These are phyloP conservation scores for Irpex rosettiformis DNA, from an alignment of 1,284 basidiomycete genomes.

Conservation along the genomic window DNA sequence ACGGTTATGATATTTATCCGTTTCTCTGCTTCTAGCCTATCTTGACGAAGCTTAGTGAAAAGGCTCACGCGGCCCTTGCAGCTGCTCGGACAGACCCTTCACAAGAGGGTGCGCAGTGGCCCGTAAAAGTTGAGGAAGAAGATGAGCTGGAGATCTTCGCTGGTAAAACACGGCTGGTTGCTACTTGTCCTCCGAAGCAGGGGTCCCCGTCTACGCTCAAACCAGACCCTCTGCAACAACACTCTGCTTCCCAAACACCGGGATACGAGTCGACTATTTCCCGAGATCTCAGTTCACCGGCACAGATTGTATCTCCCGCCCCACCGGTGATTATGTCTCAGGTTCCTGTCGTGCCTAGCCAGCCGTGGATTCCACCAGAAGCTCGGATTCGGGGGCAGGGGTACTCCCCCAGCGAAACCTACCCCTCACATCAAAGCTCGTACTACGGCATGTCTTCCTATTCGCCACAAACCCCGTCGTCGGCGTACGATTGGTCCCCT, in stretches of 20 bases:
- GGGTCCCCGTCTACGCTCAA: slow-evolving; percentile 21
- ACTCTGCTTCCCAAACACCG: background rate
- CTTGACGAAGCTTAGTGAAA: slow-evolving; percentile 25
- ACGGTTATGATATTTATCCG: background rate
- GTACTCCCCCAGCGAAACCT: background rate
- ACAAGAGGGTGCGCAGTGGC: slow-evolving; percentile 23
- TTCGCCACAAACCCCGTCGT: background rate
- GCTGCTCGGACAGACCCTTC: slow-evolving; percentile 18
- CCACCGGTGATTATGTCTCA: background rate
- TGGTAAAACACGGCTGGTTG: slow-evolving; percentile 32
- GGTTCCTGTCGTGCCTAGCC: background rate
- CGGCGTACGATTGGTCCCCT: slow-evolving; percentile 4
- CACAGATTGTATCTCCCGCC: background rate
- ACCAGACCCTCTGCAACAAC: background rate
- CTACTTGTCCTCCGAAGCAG: slow-evolving; percentile 34
- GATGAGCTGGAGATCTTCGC: slow-evolving; percentile 69
- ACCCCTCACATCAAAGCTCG: background rate
- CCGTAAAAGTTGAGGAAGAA: slow-evolving; percentile 36
- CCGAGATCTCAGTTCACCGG: background rate
- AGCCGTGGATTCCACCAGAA: background rate
- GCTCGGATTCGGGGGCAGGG: background rate
- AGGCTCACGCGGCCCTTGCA: slow-evolving; percentile 24
- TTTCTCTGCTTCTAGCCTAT: slow-evolving; percentile 20
- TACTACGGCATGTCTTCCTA: background rate
- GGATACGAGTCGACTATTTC: background rate